Percentiles rank a stretch among this genome's conserved stretches.
Evolutionary conservation across 2,329 filamentous ascomycete species (phyloP).

Genomic region (Penicillium sp.): DNA sequence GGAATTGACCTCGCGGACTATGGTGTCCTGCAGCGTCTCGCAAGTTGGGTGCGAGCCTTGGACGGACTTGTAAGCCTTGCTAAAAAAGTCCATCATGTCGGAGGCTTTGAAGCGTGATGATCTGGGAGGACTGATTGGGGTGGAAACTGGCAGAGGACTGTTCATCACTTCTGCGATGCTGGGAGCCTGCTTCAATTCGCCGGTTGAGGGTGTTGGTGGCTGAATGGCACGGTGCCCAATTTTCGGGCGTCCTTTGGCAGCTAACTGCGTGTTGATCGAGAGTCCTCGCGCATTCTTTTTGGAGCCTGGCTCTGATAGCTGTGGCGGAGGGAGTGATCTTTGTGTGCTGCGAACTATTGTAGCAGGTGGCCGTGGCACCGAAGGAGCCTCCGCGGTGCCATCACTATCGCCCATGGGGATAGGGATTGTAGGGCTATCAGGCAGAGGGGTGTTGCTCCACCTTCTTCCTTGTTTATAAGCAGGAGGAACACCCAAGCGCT

Average conservation of each 20-base stretch:
- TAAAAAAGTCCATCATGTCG: constrained; percentile 46
- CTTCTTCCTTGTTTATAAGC: constrained; percentile 33
- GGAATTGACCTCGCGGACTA: constrained; percentile 46
- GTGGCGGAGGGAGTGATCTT: constrained; percentile 15
- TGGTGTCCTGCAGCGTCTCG: constrained; percentile 45
- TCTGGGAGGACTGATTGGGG: constrained; percentile 21
- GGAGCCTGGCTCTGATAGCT: constrained; percentile 21
- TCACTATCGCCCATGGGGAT: constrained; percentile 13
- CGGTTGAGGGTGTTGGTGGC: constrained; percentile 36
- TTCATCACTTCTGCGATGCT: constrained; percentile 47
- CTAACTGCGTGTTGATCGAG: constrained; percentile 43
- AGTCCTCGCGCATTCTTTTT: constrained; percentile 43
- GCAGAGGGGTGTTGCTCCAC: constrained; percentile 36
- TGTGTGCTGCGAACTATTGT: constrained; percentile 11
- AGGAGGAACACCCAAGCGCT: constrained; percentile 33
- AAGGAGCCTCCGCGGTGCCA: constrained; percentile 7
- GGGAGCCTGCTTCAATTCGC: constrained; percentile 28
- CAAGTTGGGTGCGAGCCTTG: constrained; percentile 39
- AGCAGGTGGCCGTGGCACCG: constrained; percentile 13
- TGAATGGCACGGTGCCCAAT: constrained; percentile 39
- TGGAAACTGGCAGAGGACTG: constrained; percentile 37
- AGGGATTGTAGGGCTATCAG: constrained; percentile 39
- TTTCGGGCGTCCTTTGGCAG: constrained; percentile 34
- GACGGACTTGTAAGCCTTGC: constrained; percentile 37
- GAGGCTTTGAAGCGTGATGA: constrained; percentile 36